A percentile compares a stretch with the other conserved stretches of the same genome.
These are phyloP conservation scores for Fomitopsis palustris DNA, from an alignment of 1,284 basidiomycete species.

Conservation along the genomic window DNA sequence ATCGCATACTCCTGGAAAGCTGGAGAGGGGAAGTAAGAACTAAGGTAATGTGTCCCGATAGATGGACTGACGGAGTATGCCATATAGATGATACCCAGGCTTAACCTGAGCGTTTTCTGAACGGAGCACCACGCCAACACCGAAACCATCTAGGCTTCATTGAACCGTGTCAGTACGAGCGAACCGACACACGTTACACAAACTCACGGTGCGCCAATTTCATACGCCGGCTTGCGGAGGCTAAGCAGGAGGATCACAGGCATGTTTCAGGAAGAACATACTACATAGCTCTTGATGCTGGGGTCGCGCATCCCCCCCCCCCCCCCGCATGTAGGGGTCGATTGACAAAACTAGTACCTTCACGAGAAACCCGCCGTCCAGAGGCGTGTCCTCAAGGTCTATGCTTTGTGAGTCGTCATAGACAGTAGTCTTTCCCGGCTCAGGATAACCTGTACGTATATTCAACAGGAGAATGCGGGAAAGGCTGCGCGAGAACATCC, in stretches of 20 bases:
- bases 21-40: too few species aligned
- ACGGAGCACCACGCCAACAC: conserved; percentile 41
- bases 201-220: too few species aligned
- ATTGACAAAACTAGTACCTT: conserved; percentile 45
- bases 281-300: conserved; percentile 24
- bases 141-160: too few species aligned
- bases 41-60: too few species aligned
- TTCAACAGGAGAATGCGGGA: too few species aligned
- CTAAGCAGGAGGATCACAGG: conserved; percentile 6
- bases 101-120: conserved; percentile 38
- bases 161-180: too few species aligned
- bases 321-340: conserved; percentile 44
- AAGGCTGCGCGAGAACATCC: too few species aligned
- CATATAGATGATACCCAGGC: conserved; percentile 42
- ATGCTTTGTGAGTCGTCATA: conserved; percentile 44
- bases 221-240: too few species aligned
- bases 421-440: conserved; percentile 44
- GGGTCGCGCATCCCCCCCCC: conserved; percentile 31
- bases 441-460: too few species aligned
- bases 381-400: conserved; percentile 43
- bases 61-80: too few species aligned
- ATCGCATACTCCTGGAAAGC: conserved; percentile 22
- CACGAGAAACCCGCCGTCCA: conserved; percentile 50
- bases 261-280: too few species aligned
- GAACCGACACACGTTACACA: too few species aligned